Conservation (phyloP, 495 filamentous ascomycete species). For the Trichoderma virens region DNA sequence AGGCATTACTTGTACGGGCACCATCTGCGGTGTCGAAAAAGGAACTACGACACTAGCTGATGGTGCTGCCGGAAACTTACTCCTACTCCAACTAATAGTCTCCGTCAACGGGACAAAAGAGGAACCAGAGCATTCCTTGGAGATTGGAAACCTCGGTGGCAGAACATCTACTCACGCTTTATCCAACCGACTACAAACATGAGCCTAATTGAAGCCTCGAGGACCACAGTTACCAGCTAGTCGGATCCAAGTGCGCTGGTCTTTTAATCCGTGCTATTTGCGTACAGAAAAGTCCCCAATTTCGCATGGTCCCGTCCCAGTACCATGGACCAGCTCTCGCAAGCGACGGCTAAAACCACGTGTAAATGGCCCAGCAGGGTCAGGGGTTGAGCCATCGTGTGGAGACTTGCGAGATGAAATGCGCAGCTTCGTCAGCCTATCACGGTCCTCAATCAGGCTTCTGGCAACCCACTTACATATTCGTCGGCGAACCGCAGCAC, state of each 20-base stretch:
- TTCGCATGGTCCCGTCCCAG: not conserved
- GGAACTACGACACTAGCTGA: not conserved
- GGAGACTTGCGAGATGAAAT: not conserved
- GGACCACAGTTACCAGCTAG: too few relatives aligned
- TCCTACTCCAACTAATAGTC: not conserved
- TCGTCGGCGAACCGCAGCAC: not conserved
- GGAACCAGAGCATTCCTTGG: too few relatives aligned
- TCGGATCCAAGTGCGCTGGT: too few relatives aligned
- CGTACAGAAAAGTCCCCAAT: too few relatives aligned
- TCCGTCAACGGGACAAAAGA: not conserved
- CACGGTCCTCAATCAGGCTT: not conserved
- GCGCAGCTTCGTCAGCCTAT: not conserved
- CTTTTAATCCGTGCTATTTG: too few relatives aligned
- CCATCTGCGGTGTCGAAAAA: not conserved
- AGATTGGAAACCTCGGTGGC: not conserved
- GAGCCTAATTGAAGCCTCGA: not conserved
- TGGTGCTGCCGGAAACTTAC: not conserved
- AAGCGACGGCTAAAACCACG: not conserved
- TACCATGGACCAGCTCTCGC: not conserved
- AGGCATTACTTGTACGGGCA: not conserved
- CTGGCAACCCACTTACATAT: not conserved
- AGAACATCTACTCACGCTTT: not conserved
- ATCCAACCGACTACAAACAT: too few relatives aligned
- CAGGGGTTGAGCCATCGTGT: not conserved
- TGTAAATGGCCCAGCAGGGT: not conserved